Percentiles rank a stretch among this genome's conserved stretches.
Evolutionary conservation across 257 asterid genomes (phyloP).

Genomic region (Solanum bukasovii): DNA sequence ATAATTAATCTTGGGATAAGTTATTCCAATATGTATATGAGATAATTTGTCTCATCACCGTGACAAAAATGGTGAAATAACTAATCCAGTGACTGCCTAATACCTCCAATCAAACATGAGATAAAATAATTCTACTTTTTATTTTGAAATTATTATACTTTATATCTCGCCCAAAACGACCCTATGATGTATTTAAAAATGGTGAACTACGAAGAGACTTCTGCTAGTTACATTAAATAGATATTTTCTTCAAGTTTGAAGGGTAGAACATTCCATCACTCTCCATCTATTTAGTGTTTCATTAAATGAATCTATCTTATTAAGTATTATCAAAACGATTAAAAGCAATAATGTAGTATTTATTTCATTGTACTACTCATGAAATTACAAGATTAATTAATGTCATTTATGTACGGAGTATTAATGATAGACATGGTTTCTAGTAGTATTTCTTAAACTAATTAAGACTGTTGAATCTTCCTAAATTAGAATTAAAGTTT

Average conservation of each 20-base stretch:
- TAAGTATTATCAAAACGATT: neutral
- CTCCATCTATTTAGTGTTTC: neutral
- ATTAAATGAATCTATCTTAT: neutral
- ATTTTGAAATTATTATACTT: no score
- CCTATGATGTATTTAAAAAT: no score
- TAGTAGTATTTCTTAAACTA: neutral
- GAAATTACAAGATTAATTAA: neutral
- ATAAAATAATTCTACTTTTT: no score
- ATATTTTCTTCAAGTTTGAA: no score
- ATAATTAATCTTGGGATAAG: no score
- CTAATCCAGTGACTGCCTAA: fast-evolving
- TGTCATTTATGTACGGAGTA: neutral
- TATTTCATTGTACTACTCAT: neutral
- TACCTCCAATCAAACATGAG: no score
- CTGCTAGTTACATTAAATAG: neutral
- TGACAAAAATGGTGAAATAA: no score
- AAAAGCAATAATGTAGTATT: neutral
- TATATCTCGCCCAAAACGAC: no score
- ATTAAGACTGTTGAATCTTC: neutral
- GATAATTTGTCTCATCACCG: no score
- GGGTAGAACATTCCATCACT: neutral
- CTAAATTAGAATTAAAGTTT: neutral
- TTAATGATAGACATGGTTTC: neutral
- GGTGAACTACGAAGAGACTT: neutral
- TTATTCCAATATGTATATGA: no score